phyloP scores from a whole-genome alignment of 2,329 filamentous ascomycete species.

The Sclerotinia sclerotiorum region DNA sequence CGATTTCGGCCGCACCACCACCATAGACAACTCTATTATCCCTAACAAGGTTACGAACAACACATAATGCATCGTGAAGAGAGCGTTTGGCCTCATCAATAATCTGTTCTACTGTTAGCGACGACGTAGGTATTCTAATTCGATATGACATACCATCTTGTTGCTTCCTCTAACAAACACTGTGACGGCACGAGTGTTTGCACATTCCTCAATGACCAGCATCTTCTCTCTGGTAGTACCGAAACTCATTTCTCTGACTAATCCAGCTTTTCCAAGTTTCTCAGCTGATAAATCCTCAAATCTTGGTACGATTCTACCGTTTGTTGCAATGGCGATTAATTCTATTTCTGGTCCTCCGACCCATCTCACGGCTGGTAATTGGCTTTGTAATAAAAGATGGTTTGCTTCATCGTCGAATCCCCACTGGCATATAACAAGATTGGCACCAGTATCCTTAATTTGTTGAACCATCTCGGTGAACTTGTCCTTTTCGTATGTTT shows the following conservation, averaged over 20 bases:
- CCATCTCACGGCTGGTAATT: slow-evolving; percentile 94
- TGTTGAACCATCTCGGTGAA: slow-evolving; percentile 98
- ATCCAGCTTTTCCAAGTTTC: slow-evolving; percentile 86
- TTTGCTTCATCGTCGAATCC: slow-evolving; percentile 99
- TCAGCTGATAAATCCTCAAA: slow-evolving; percentile 91
- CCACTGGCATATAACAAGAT: slow-evolving; percentile 98
- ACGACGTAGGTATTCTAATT: background rate
- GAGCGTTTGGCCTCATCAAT: slow-evolving; percentile 99
- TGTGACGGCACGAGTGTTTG: slow-evolving; percentile 94
- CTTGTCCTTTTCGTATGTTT: slow-evolving; percentile 93
- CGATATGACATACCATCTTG: slow-evolving; percentile 76
- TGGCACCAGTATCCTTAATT: slow-evolving; percentile 96
- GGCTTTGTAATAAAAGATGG: slow-evolving; percentile 92
- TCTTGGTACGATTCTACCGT: slow-evolving; percentile 93
- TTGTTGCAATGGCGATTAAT: slow-evolving; percentile 96
- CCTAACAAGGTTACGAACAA: slow-evolving; percentile 91
- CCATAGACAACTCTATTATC: slow-evolving; percentile 98
- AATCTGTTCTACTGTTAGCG: slow-evolving; percentile 59
- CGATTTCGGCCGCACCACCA: slow-evolving; percentile 93
- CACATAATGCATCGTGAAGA: slow-evolving; percentile 94
- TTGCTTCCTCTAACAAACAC: slow-evolving; percentile 97
- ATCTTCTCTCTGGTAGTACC: slow-evolving; percentile 99
- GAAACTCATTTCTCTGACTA: slow-evolving; percentile 93
- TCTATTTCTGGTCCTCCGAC: slow-evolving; percentile 98
- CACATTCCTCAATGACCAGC: slow-evolving; percentile 98